These are phyloP conservation scores for Ophiosphaerella narmari DNA, from an alignment of 2,329 filamentous ascomycete species.

Conservation along the genomic window DNA sequence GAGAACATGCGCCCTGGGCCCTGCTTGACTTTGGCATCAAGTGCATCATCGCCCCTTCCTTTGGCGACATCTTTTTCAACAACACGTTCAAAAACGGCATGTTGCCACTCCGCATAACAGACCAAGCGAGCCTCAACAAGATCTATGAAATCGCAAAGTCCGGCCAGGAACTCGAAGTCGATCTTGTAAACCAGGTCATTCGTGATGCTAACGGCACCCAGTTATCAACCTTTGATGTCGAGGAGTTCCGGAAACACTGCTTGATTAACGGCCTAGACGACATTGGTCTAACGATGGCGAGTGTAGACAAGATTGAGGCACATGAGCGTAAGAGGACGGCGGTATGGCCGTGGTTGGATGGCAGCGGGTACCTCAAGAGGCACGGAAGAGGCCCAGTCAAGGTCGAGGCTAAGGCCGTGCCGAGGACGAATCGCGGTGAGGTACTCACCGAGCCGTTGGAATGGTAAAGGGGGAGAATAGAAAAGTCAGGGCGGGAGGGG, in stretches of 20 bases:
- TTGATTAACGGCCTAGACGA: slow-evolving; percentile 92
- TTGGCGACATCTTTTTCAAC: slow-evolving; percentile 96
- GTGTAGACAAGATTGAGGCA: slow-evolving; percentile 82
- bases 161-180: slow-evolving; percentile 84
- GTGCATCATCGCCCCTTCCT: slow-evolving; percentile 87
- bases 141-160: slow-evolving; percentile 79
- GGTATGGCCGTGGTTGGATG: slow-evolving; percentile 90
- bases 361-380: slow-evolving; percentile 74
- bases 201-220: slow-evolving; percentile 74
- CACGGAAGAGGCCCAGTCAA: slow-evolving; percentile 62
- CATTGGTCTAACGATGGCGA: slow-evolving; percentile 91
- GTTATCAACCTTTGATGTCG: slow-evolving; percentile 82
- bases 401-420: slow-evolving; percentile 70
- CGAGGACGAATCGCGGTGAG: slow-evolving; percentile 87
- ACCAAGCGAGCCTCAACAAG: slow-evolving; percentile 67
- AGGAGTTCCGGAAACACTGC: slow-evolving; percentile 94
- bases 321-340: slow-evolving; percentile 79
- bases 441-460: slow-evolving; percentile 83
- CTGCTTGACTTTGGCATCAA: slow-evolving; percentile 95
- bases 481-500: too few relatives aligned
- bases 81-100: slow-evolving; percentile 99
- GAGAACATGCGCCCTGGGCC: slow-evolving; percentile 97
- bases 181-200: slow-evolving; percentile 83
- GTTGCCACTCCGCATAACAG: slow-evolving; percentile 79
- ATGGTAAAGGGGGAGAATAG: slow-evolving; percentile 62